Percentiles rank a stretch among this genome's conserved stretches.
Evolutionary conservation across 306 rosid species (phyloP).

Genomic region (Castanea crenata): DNA sequence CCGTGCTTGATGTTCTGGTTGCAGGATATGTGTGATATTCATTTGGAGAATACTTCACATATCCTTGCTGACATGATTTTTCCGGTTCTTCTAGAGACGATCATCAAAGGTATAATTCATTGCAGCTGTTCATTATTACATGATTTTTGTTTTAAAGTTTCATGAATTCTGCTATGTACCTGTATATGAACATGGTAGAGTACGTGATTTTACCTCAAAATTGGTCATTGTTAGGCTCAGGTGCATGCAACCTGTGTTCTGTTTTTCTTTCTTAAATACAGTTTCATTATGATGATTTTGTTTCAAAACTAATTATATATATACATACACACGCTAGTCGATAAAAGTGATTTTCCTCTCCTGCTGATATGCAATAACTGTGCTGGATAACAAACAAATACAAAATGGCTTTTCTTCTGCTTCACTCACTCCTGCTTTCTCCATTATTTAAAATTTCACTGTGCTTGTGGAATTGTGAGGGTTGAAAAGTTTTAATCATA

Average conservation of each 20-base stretch:
- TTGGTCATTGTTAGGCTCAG: not conserved
- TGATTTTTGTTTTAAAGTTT: not conserved
- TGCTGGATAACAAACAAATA: not conserved
- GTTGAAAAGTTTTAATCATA: too few species aligned
- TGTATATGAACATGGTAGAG: not conserved
- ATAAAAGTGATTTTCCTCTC: not conserved
- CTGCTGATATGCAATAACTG: not conserved
- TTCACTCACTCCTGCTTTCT: too few species aligned
- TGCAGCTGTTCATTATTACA: not conserved
- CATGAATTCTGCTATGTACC: not conserved
- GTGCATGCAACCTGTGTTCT: not conserved
- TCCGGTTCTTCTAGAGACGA: slow-evolving; percentile 65
- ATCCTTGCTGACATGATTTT: slow-evolving; percentile 55
- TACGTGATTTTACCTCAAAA: not conserved
- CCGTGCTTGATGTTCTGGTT: slow-evolving; percentile 67
- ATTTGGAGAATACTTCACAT: slow-evolving; percentile 40
- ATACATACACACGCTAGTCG: too few species aligned
- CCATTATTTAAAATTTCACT: too few species aligned
- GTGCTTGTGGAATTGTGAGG: too few species aligned
- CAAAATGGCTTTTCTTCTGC: not conserved
- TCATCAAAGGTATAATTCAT: slow-evolving; percentile 68
- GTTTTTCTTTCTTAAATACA: not conserved
- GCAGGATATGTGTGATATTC: slow-evolving; percentile 28
- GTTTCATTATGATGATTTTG: not conserved
- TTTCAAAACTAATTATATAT: not conserved